Percentiles rank a stretch among this genome's conserved stretches.
Conservation (phyloP, 306 rosid species). For the Hippophae tibetana region DNA sequence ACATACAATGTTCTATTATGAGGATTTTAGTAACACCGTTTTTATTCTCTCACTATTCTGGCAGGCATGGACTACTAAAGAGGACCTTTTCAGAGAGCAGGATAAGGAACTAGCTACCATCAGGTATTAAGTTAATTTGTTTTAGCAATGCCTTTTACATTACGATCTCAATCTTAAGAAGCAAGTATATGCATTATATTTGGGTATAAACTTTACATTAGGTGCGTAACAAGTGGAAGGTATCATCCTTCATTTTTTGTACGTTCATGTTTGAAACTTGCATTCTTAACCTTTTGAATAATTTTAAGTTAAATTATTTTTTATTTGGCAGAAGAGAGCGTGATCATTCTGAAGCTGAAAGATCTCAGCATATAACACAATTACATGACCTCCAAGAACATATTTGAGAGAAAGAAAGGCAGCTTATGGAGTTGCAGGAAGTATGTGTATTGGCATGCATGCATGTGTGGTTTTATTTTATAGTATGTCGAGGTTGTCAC, state of each 20-base stretch:
- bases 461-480: slow-evolving; percentile 3
- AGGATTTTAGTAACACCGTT: background rate
- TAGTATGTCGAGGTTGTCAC: background rate
- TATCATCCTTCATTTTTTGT: background rate
- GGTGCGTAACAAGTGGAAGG: background rate
- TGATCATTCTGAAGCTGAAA: slow-evolving; percentile 93
- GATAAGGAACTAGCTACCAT: slow-evolving; percentile 71
- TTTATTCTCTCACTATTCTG: slow-evolving; percentile 6
- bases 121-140: slow-evolving; percentile 49
- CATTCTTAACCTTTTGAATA: slow-evolving; percentile 4
- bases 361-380: slow-evolving; percentile 83
- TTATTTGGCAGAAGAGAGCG: slow-evolving; percentile 75
- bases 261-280: background rate
- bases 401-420: slow-evolving; percentile 88
- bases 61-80: slow-evolving; percentile 88
- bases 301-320: slow-evolving; percentile 2
- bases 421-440: slow-evolving; percentile 81
- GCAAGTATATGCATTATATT: background rate
- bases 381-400: slow-evolving; percentile 85
- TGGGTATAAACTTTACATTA: background rate
- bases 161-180: background rate
- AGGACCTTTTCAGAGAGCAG: slow-evolving; percentile 83
- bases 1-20: background rate
- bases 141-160: background rate
- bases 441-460: slow-evolving; percentile 20